Evolutionary conservation across 768 basidiomycete species (phyloP), one percentile per base, ranked within the genome.

Genomic region (Nidularia sp.): DNA sequence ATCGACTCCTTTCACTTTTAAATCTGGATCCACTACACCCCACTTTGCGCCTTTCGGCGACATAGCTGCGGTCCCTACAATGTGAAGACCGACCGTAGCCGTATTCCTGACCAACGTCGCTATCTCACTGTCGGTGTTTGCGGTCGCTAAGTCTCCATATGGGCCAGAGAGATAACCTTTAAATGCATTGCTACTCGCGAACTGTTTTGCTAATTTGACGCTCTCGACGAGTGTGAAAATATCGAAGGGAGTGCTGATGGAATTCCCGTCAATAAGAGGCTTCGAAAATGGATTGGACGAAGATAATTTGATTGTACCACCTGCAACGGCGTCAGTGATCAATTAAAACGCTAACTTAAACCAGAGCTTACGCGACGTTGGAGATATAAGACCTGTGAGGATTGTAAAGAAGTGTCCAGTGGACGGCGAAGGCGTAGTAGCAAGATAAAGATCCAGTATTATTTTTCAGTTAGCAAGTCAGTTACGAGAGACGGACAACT

Each of bases 211-310:
- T 4, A 59, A 50, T 32, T 55, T 56, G 48, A 70, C 54, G 6
- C 56, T 53, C 41, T 65, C 62, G 2, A 64, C 56, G 53, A 71
- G 48, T 0, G 60, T 59, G 33, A 61, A 54, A 5, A 67, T 61
- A 50, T 73, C 74, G 39, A 70, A 65, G 1, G 53, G 45, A 6
- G 65, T 64, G 33, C 50, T 61, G n/a, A 78, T 66, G 62, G 76
- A 73, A 45, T 71, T 71, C 2, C 79, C 77, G 57, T 85, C 70
- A 60, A 85, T 80, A 29, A 68, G 49, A 0, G 83, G 81, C 22
- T 64, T 42, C 31, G 66, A 66, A 62, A 82, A 80, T 7, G 80
- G 71, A 57, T 75, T 63, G 25, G 64, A 69, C 8, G 77, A 74
- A 41, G 64, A 71, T 35, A 82, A 53, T 9, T 60, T 68, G 15